These are phyloP conservation scores for Mycena maculata DNA, from an alignment of 768 basidiomycete species.

Conservation along the genomic window DNA sequence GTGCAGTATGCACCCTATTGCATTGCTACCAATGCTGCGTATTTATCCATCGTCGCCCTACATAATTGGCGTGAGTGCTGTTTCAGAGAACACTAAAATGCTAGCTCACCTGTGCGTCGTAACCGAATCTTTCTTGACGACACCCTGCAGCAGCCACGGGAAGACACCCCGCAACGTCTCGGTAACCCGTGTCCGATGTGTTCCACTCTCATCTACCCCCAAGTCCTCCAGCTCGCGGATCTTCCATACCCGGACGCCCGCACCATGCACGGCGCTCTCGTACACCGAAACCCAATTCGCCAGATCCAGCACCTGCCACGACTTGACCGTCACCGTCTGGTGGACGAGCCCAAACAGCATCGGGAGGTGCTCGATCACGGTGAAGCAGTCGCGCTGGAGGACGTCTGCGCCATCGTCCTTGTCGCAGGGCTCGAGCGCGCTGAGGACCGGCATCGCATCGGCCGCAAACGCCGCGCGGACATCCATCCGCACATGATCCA, in stretches of 20 bases:
- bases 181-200: background rate
- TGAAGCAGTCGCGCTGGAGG: constrained; percentile 9
- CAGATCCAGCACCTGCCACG: constrained; percentile 11
- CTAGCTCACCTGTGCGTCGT: background rate
- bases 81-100: background rate
- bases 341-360: background rate
- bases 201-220: background rate
- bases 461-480: background rate
- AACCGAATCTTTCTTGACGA: background rate
- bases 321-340: constrained; percentile 14
- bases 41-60: constrained; percentile 3
- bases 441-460: background rate
- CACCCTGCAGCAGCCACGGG: background rate
- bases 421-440: background rate
- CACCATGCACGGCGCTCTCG: background rate
- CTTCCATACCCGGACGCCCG: constrained; percentile 11
- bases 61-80: background rate
- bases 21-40: background rate
- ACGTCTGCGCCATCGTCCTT: background rate
- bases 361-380: constrained; percentile 1
- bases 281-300: background rate
- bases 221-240: constrained; percentile 1
- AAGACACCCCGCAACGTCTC: background rate
- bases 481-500: background rate
- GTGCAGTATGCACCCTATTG: no score